Evolutionary conservation across 2,329 filamentous ascomycete genomes (phyloP), one percentile per base, ranked within the genome.

Genomic region (Claviceps purpurea): DNA sequence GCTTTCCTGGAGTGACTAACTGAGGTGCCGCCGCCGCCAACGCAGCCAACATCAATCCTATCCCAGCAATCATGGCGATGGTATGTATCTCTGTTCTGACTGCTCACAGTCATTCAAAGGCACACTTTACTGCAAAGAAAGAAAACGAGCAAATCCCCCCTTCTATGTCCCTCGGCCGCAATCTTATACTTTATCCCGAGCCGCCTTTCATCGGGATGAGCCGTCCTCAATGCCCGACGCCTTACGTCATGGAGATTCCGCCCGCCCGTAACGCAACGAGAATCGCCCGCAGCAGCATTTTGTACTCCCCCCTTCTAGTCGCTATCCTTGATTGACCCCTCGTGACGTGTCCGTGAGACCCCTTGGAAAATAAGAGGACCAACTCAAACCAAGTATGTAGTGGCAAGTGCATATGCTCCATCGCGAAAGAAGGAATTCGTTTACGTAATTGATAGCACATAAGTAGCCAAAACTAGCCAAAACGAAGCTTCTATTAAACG

Each of bases 51-150:
- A 50, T 16, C 14, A 50, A 20, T 22, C 48, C 48, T 42, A 20
- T 50, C 22, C 24, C 38, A 3, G 48, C 14, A 18, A 50, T 20
- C 85, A 50, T 30, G 20, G 42, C 22, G 7, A n/a, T 41, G 3
- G 14, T 43, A 18, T 13, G 20, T 22, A 3, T 43, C 13, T n/a
- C 20, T 43, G 18, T 22, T 22, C 13, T 30, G 8, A 30, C 26
- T 30, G 26, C 26, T 30, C 10, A 30, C 26, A 30, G 26, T 30
- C 26, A 30, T 30, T 10, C 8, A 10, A 10, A 30, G 26, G 8
- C 26, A 30, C 26, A 30, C 8, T 43, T 43, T 5, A 16, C 39
- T 41, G 14, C n/a, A n/a, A n/a, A 41, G 6, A n/a, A 8, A 16
- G 2, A 3, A 16, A 40, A 5, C n/a, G 8, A 6, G 16, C 39